A percentile compares a stretch with the other conserved stretches of the same genome.
Conservation (phyloP, 495 filamentous ascomycete genomes). For the Achaetomiella virescens region DNA sequence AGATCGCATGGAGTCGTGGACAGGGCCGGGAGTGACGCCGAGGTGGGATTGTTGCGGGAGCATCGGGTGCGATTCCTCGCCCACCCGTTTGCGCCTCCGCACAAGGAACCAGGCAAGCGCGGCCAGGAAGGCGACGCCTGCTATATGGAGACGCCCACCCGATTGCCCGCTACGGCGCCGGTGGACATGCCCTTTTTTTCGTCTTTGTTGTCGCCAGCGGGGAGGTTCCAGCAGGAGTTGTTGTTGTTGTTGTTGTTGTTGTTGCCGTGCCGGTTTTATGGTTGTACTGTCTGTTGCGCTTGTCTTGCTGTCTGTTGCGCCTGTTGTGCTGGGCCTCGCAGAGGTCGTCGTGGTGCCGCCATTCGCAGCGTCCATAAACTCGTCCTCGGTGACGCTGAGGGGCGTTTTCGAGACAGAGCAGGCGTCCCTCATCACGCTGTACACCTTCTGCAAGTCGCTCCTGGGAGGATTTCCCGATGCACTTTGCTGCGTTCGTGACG, state of each 20-base stretch:
- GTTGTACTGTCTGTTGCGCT: conserved; percentile 2
- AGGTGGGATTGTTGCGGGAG: conserved; percentile 19
- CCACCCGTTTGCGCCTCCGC: conserved; percentile 14
- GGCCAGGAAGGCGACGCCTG: conserved; percentile 18
- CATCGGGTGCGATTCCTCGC: conserved; percentile 34
- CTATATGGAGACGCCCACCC: conserved; percentile 21
- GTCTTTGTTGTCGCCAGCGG: not conserved
- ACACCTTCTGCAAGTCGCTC: conserved; percentile 29
- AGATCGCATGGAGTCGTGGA: not conserved
- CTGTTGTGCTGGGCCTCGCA: not conserved
- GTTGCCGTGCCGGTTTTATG: not conserved
- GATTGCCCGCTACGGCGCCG: conserved; percentile 22
- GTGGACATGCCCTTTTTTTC: conserved; percentile 15
- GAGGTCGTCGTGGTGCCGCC: conserved; percentile 10
- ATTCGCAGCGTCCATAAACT: conserved; percentile 32
- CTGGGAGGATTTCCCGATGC: conserved; percentile 31
- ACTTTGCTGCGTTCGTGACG: conserved; percentile 36
- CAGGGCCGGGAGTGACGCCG: conserved; percentile 8
- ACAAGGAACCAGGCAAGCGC: conserved; percentile 20
- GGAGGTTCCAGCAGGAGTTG: not conserved
- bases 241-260: not conserved
- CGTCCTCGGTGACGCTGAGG: conserved; percentile 20
- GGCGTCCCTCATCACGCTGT: conserved; percentile 28
- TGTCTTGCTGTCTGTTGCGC: not conserved
- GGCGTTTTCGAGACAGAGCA: conserved; percentile 29